Conservation (phyloP, 2,329 filamentous ascomycete genomes). For the Botryotinia globosa region DNA sequence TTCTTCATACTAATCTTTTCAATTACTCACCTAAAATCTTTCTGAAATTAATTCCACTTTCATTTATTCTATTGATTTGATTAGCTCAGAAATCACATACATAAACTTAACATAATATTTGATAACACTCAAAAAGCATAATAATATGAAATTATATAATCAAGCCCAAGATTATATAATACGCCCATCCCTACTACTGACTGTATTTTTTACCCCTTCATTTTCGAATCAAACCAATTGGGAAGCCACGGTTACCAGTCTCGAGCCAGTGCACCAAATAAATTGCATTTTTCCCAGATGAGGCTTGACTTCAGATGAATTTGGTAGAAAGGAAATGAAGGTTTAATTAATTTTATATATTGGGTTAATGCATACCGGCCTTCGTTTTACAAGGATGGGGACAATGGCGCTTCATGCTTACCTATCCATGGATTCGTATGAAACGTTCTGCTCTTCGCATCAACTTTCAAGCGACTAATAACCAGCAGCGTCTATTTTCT, state of each 20-base stretch:
- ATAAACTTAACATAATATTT: too few relatives aligned
- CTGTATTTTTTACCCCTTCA: slow-evolving; percentile 8
- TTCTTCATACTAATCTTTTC: too few relatives aligned
- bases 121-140: too few relatives aligned
- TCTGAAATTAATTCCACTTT: too few relatives aligned
- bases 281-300: neutral
- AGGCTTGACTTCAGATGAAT: neutral
- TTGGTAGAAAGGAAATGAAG: neutral
- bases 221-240: neutral
- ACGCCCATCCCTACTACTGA: too few relatives aligned
- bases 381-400: neutral
- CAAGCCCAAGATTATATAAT: too few relatives aligned
- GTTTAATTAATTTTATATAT: neutral
- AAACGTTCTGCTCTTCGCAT: neutral
- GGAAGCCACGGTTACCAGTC: neutral
- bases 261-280: neutral
- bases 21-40: too few relatives aligned
- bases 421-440: too few relatives aligned
- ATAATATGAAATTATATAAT: too few relatives aligned
- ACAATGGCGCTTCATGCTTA: neutral
- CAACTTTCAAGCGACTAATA: neutral
- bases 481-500: neutral
- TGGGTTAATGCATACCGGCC: neutral
- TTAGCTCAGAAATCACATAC: too few relatives aligned
- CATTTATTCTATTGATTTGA: too few relatives aligned